Percentiles rank a stretch among this genome's conserved stretches.
Conservation (phyloP, 768 basidiomycete species). For the Tremella fuciformis region DNA sequence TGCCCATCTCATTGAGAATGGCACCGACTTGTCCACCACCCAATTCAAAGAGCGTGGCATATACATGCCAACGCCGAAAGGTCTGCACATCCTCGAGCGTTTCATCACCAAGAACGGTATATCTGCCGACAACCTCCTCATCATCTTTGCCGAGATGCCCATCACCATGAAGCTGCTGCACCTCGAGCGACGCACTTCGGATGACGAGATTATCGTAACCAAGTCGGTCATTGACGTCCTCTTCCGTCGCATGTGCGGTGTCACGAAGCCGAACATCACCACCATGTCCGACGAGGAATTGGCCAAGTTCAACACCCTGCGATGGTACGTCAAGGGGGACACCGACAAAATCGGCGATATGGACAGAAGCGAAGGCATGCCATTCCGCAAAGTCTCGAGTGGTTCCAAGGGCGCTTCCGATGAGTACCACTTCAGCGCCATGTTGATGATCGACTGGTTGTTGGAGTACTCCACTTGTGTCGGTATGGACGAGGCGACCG, state of each 20-base stretch:
- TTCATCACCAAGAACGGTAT: slow-evolving; percentile 99
- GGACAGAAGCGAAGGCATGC: slow-evolving; percentile 47
- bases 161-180: slow-evolving; percentile 97
- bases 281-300: slow-evolving; percentile 63
- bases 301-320: slow-evolving; percentile 60
- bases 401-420: slow-evolving; percentile 50
- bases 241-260: slow-evolving; percentile 89
- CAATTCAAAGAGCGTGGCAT: slow-evolving; percentile 98
- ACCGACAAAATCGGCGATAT: slow-evolving; percentile 27
- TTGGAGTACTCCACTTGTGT: slow-evolving; percentile 96
- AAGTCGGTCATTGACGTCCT: slow-evolving; percentile 90
- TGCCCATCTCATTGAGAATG: slow-evolving; percentile 94
- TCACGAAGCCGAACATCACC: slow-evolving; percentile 69
- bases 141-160: slow-evolving; percentile 84
- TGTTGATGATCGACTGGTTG: slow-evolving; percentile 90
- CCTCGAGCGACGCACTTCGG: slow-evolving; percentile 82
- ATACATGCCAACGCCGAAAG: slow-evolving; percentile 93
- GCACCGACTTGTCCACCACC: slow-evolving; percentile 78
- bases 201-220: slow-evolving; percentile 97
- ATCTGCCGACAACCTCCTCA: slow-evolving; percentile 84
- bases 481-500: slow-evolving; percentile 91
- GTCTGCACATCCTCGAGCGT: slow-evolving; percentile 96
- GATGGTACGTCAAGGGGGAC: slow-evolving; percentile 29
- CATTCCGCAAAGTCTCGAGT: slow-evolving; percentile 52
- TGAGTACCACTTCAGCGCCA: slow-evolving; percentile 72